Evolutionary conservation across 805 yeast species (phyloP), one percentile per base, ranked within the genome.

Genomic region (Wickerhamiella domercqiae): DNA sequence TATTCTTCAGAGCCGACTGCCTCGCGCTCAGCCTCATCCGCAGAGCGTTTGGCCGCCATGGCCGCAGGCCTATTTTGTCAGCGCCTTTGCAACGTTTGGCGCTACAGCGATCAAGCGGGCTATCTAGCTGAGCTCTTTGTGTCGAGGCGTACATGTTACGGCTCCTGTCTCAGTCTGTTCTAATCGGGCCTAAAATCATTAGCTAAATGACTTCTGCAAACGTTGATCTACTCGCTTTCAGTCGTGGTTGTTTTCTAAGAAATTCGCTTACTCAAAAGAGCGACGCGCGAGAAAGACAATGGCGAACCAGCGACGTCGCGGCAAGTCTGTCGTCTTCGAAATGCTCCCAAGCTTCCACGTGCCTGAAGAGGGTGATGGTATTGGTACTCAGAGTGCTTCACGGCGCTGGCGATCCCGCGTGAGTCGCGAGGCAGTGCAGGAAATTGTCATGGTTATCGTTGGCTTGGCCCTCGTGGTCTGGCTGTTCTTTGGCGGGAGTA

Each of bases 1-100:
- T 35, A 44, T 18, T 45, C 47, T n/a, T n/a, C n/a, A n/a, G n/a
- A n/a, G n/a, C n/a, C n/a, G n/a, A n/a, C n/a, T n/a, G n/a, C n/a
- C n/a, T n/a, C n/a, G n/a, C n/a, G n/a, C n/a, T n/a, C 78, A 79
- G 11, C 57, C 60, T 34, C 66, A 25, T 13, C 13, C 13, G 9
- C 9, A 24, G 13, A 13, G 9, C 28, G 13, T 9, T 24, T 24
- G 28, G 13, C 13, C 13, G 28, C 9, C 13, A 9, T 9, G 9
- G 28, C 28, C 28, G 13, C 28, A 24, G 9, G 13, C 28, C 28
- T 9, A 24, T 9, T 9, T 9, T 13, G 13, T 9, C 9, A 24
- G 9, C 28, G 28, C 9, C 13, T 9, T 13, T 24, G 13, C 28
- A 13, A 24, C 13, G 9, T 13, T 9, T 9, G 13, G 28, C 9